Conservation (phyloP, 2,329 filamentous ascomycete species). For the Fusarium albosuccineum region DNA sequence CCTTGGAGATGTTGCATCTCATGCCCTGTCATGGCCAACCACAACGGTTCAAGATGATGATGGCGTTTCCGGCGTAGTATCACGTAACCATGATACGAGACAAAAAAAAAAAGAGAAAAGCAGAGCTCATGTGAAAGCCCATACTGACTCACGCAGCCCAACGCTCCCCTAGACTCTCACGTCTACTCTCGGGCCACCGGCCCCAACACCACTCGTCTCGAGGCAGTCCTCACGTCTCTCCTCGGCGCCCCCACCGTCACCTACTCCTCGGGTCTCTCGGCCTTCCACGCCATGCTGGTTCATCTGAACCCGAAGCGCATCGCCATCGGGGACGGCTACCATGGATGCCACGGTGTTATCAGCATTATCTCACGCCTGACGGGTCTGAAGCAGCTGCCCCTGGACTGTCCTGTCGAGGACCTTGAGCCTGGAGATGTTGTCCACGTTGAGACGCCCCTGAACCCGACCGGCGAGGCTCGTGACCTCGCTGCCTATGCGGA, state of each 20-base stretch:
- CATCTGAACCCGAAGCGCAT: slow-evolving; percentile 85
- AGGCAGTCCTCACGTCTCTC: slow-evolving; percentile 82
- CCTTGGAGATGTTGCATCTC: too few relatives aligned
- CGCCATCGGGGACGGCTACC: slow-evolving; percentile 88
- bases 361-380: slow-evolving; percentile 79
- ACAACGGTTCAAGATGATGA: too few relatives aligned
- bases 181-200: slow-evolving; percentile 86
- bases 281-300: slow-evolving; percentile 90
- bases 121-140: background rate
- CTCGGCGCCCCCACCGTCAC: slow-evolving; percentile 78
- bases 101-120: background rate
- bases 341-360: slow-evolving; percentile 92
- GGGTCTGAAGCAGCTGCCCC: slow-evolving; percentile 77
- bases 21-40: too few relatives aligned
- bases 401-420: slow-evolving; percentile 75
- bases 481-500: slow-evolving; percentile 79
- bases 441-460: slow-evolving; percentile 93
- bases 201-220: slow-evolving; percentile 87
- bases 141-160: slow-evolving; percentile 54
- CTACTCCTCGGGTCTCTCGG: slow-evolving; percentile 87
- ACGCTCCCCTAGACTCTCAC: slow-evolving; percentile 71
- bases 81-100: too few relatives aligned
- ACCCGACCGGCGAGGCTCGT: slow-evolving; percentile 86
- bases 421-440: slow-evolving; percentile 85
- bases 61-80: too few relatives aligned